Percentiles rank a stretch among this genome's conserved stretches.
phyloP scores from a whole-genome alignment of 2,329 filamentous ascomycete genomes.

The Cadophora sp. region DNA sequence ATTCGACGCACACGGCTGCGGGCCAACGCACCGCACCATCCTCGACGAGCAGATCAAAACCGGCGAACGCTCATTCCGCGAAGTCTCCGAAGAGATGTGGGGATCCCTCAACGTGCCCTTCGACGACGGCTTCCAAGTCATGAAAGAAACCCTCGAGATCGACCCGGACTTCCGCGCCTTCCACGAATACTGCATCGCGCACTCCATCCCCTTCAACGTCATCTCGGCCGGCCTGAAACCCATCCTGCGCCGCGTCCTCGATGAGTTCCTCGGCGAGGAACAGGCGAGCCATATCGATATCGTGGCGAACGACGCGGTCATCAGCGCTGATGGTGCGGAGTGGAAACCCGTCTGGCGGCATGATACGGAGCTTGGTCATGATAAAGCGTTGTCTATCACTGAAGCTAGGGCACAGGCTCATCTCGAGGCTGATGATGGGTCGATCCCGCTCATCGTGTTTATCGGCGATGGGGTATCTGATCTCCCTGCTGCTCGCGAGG shows the following conservation, averaged over 20 bases:
- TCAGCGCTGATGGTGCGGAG: constrained; percentile 60
- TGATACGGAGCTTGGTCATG: constrained; percentile 69
- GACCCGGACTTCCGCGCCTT: constrained; percentile 69
- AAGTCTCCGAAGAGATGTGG: constrained; percentile 78
- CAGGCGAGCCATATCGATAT: constrained; percentile 66
- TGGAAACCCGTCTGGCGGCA: constrained; percentile 75
- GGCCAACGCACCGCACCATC: constrained; percentile 58
- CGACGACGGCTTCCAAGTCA: constrained; percentile 70
- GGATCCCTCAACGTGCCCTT: constrained; percentile 70
- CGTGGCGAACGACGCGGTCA: constrained; percentile 70
- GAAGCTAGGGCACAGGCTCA: constrained; percentile 63
- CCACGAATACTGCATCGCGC: constrained; percentile 67
- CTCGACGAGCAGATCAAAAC: constrained; percentile 70
- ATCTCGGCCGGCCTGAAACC: constrained; percentile 73
- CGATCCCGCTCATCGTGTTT: constrained; percentile 71
- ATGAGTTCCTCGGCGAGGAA: constrained; percentile 69
- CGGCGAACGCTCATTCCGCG: constrained; percentile 70
- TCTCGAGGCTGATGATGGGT: constrained; percentile 62
- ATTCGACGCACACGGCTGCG: constrained; percentile 70
- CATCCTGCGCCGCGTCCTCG: constrained; percentile 65
- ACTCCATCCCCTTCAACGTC: constrained; percentile 71
- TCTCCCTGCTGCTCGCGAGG: constrained; percentile 68
- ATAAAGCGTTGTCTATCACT: constrained; percentile 69
- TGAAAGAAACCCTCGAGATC: constrained; percentile 67
- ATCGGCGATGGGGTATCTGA: constrained; percentile 75